A percentile compares a stretch with the other conserved stretches of the same genome.
These are phyloP conservation scores for Kurtzmaniella natalensis DNA, from an alignment of 1,139 yeast species.

Conservation along the genomic window DNA sequence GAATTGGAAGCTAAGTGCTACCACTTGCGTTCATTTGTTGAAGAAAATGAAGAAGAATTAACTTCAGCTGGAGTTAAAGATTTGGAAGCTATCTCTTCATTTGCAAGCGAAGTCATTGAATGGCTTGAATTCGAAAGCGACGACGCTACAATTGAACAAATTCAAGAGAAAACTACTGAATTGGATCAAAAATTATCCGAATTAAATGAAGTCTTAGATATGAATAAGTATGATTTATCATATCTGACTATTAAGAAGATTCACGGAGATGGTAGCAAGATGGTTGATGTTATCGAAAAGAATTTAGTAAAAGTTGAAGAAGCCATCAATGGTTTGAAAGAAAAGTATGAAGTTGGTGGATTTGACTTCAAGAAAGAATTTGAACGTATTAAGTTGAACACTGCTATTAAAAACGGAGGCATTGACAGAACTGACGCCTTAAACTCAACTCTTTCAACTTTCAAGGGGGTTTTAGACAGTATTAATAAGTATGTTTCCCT, in stretches of 20 bases:
- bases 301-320: conserved; percentile 41
- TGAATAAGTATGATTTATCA: conserved; percentile 32
- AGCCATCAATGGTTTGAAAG: conserved; percentile 37
- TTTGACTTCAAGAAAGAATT: conserved; percentile 50
- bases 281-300: conserved; percentile 40
- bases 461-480: conserved; percentile 30
- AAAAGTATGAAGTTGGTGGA: conserved; percentile 36
- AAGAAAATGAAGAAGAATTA: conserved; percentile 40
- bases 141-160: conserved; percentile 41
- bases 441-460: conserved; percentile 29
- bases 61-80: conserved; percentile 31
- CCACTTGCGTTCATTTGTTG: conserved; percentile 49
- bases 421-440: conserved; percentile 30
- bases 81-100: conserved; percentile 17
- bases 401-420: conserved; percentile 26
- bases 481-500: conserved; percentile 25
- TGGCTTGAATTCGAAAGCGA: conserved; percentile 81
- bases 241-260: conserved; percentile 32
- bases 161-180: conserved; percentile 23
- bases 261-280: conserved; percentile 35
- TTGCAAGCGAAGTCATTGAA: conserved; percentile 52
- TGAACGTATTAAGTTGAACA: conserved; percentile 31
- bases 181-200: conserved; percentile 17
- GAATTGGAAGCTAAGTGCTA: conserved; percentile 56
- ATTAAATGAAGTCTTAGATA: conserved; percentile 19